phyloP scores from a whole-genome alignment of 495 filamentous ascomycete genomes.

The Hypoxylon rickii region DNA sequence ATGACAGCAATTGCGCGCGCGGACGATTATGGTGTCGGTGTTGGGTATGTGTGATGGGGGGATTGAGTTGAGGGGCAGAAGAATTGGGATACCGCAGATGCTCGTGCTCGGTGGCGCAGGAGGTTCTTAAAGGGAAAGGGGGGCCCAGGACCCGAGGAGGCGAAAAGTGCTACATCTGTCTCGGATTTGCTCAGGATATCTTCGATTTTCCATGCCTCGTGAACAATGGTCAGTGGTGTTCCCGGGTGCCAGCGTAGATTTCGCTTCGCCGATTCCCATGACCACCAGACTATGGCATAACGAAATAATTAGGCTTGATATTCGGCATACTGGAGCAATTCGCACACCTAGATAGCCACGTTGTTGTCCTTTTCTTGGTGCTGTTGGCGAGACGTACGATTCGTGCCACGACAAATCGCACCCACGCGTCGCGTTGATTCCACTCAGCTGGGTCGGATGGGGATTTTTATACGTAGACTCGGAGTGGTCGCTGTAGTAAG shows the following conservation, averaged over 20 bases:
- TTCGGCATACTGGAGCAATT: slow-evolving; percentile 6
- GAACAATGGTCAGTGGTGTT: neutral
- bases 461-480: slow-evolving; percentile 15
- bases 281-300: slow-evolving; percentile 2
- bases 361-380: slow-evolving; percentile 16
- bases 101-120: too few species aligned
- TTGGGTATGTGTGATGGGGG: neutral
- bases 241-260: slow-evolving; percentile 12
- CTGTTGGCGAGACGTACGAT: slow-evolving; percentile 11
- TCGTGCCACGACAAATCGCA: slow-evolving; percentile 31
- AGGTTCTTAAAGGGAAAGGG: too few species aligned
- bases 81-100: too few species aligned
- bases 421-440: slow-evolving; percentile 7
- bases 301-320: slow-evolving; percentile 6
- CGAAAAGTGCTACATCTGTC: too few species aligned
- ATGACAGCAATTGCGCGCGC: neutral
- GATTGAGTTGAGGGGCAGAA: too few species aligned
- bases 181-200: neutral
- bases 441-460: slow-evolving; percentile 9
- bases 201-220: neutral
- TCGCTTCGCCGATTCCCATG: slow-evolving; percentile 9
- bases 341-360: slow-evolving; percentile 18
- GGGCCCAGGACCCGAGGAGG: too few species aligned
- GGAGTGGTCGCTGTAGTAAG: slow-evolving; percentile 15
- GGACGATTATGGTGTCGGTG: neutral